A percentile compares a stretch with the other conserved stretches of the same genome.
phyloP scores from a whole-genome alignment of 345 rosid species.

The Aquilaria yunnanensis region DNA sequence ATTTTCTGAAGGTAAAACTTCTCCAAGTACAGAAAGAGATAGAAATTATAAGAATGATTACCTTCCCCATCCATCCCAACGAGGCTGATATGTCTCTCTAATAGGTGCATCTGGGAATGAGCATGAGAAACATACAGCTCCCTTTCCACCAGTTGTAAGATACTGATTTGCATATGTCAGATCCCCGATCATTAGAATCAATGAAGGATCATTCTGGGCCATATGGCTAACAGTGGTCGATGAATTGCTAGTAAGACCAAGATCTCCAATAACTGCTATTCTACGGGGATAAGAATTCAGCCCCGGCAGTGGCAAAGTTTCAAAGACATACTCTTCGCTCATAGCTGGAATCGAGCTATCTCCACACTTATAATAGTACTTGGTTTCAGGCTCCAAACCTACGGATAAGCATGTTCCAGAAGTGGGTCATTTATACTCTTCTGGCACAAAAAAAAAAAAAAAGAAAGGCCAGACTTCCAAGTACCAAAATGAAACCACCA shows the following conservation, averaged over 20 bases:
- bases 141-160: conserved; percentile 70
- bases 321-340: conserved; percentile 55
- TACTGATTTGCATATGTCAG: conserved; percentile 79
- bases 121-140: conserved; percentile 65
- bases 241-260: conserved; percentile 81
- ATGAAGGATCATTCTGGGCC: conserved; percentile 52
- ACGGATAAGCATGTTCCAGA: conserved; percentile 6
- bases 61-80: conserved; percentile 99
- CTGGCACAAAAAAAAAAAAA: neutral
- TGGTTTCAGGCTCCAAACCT: conserved; percentile 62
- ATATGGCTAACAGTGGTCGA: conserved; percentile 71
- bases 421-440: neutral
- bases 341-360: conserved; percentile 70
- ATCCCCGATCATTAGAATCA: conserved; percentile 78
- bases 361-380: conserved; percentile 67
- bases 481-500: no score
- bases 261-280: conserved; percentile 69
- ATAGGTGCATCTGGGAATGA: conserved; percentile 70
- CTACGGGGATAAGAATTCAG: conserved; percentile 51
- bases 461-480: neutral
- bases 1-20: no score
- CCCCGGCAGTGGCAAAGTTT: conserved; percentile 45
- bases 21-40: no score
- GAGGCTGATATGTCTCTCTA: conserved; percentile 85
- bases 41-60: conserved; percentile 14